Base-by-base conservation (phyloP, 2,329 filamentous ascomycete genomes). In the Corinectria fuckeliana region DNA sequence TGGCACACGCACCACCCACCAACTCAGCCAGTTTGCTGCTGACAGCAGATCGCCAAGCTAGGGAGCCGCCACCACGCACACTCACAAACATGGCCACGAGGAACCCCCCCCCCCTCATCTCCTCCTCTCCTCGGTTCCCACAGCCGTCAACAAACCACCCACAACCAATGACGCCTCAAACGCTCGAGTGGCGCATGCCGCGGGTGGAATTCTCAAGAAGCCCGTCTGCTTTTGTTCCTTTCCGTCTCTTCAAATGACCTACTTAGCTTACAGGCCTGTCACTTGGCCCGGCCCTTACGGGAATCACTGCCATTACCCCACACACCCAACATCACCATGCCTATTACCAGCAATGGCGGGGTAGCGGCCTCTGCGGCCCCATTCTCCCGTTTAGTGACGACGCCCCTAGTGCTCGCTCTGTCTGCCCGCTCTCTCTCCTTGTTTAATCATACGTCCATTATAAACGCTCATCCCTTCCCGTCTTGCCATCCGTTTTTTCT, bases 361-460 rank as follows among this genome's bases (percentile, higher is more conserved):
- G 68, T 69, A 67, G n/a, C n/a, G n/a, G n/a, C n/a, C n/a, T n/a
- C n/a, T n/a, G 57, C 61, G 57, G 56, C 50, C 63, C 64, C 68
- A 64, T 62, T 48, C 59, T 64, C 60, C 50, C 58, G 60, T 62
- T 65, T 44, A 63, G 67, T 63, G 60, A 70, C 55, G 64, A 55
- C 60, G 57, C n/a, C 32, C n/a, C 57, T 41, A 60, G 53, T 55
- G 50, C 50, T 36, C 60, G 32, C 36, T 48, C 23, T 53, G 42
- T 52, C 25, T 39, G n/a, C 42, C 56, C 55, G 49, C 55, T 57
- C 60, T 50, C 60, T 38, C 47, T 38, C 41, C 50, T 20, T 52
- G 36, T 50, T 58, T 62, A 64, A 26, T 44, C 23, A 26, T 16
- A n/a, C 41, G 11, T 20, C 5, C 8, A 2, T 18, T 45, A 45